Evolutionary conservation across 2,329 filamentous ascomycete species (phyloP).

Genomic region (Aspergillus sp.): DNA sequence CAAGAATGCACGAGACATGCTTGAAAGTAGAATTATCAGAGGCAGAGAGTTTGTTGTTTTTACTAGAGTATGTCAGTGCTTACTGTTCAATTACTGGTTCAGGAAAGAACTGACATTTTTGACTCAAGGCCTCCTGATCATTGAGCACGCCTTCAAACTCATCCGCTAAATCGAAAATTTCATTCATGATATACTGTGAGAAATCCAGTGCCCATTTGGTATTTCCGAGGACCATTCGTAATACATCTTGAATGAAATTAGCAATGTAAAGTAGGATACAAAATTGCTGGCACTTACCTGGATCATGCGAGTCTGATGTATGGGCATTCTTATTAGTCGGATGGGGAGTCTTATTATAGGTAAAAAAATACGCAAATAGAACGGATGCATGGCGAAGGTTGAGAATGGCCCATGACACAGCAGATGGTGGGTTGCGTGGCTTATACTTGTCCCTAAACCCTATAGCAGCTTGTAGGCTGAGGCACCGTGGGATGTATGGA

Average conservation of each 20-base stretch:
- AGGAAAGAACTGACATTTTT: constrained; percentile 25
- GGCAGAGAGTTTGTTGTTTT: constrained; percentile 36
- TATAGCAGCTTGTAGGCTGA: constrained; percentile 75
- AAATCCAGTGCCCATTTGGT: constrained; percentile 73
- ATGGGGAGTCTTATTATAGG: constrained; percentile 54
- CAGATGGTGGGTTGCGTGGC: constrained; percentile 62
- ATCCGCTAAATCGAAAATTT: constrained; percentile 44
- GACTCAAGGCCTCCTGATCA: constrained; percentile 31
- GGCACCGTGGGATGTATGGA: constrained; percentile 64
- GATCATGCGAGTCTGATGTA: constrained; percentile 47
- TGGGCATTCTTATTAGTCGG: not conserved
- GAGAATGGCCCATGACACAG: constrained; percentile 69
- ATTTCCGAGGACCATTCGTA: constrained; percentile 68
- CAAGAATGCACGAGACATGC: constrained; percentile 68
- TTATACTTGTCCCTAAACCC: constrained; percentile 64
- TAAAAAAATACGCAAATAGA: constrained; percentile 62
- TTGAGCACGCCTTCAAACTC: constrained; percentile 28
- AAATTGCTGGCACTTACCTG: constrained; percentile 38
- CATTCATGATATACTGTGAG: constrained; percentile 52
- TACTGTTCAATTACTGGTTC: not conserved
- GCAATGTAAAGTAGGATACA: not conserved
- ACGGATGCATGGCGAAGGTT: constrained; percentile 66
- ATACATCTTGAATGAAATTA: constrained; percentile 52
- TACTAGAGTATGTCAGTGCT: constrained; percentile 16
- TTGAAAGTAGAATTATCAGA: constrained; percentile 62